Conservation (phyloP, 169 alveolate species). For the Besnoitia besnoiti region DNA sequence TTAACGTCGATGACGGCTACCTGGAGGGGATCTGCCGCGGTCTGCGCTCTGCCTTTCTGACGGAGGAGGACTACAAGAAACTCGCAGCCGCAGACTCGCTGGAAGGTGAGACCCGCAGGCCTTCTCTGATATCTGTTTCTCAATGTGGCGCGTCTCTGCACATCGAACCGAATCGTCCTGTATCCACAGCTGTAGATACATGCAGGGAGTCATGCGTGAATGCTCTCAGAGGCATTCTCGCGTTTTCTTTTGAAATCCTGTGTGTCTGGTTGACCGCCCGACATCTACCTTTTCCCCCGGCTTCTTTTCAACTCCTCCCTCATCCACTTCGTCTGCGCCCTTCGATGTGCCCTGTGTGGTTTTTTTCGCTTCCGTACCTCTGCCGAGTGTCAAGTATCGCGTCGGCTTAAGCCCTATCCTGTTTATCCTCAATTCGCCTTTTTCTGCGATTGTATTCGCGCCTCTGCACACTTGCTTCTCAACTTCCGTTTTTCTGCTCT, state of each 20-base stretch:
- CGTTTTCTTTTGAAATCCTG: too few relatives aligned
- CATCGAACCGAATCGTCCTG: too few relatives aligned
- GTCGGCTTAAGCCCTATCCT: background rate
- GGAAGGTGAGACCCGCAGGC: constrained; percentile 78
- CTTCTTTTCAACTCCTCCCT: too few relatives aligned
- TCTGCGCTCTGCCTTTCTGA: constrained; percentile 93
- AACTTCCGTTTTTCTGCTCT: background rate
- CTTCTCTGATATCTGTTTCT: background rate
- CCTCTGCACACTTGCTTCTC: background rate
- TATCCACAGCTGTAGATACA: too few relatives aligned
- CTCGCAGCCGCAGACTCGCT: constrained; percentile 87
- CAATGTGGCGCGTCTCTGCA: background rate
- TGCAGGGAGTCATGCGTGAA: too few relatives aligned
- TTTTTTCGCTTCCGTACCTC: too few relatives aligned
- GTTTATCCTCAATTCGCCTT: background rate
- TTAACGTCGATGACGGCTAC: constrained; percentile 96
- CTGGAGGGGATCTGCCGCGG: constrained; percentile 97
- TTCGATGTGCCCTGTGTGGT: too few relatives aligned
- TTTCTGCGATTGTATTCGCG: background rate
- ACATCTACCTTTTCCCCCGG: background rate
- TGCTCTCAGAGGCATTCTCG: too few relatives aligned
- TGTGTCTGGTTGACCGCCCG: too few relatives aligned
- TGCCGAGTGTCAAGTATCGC: background rate
- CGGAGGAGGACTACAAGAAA: constrained; percentile 92
- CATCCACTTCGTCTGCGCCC: too few relatives aligned